Percentiles rank a stretch among this genome's conserved stretches.
These are phyloP conservation scores for Brassica nigra DNA, from an alignment of 345 rosid genomes.

Conservation along the genomic window DNA sequence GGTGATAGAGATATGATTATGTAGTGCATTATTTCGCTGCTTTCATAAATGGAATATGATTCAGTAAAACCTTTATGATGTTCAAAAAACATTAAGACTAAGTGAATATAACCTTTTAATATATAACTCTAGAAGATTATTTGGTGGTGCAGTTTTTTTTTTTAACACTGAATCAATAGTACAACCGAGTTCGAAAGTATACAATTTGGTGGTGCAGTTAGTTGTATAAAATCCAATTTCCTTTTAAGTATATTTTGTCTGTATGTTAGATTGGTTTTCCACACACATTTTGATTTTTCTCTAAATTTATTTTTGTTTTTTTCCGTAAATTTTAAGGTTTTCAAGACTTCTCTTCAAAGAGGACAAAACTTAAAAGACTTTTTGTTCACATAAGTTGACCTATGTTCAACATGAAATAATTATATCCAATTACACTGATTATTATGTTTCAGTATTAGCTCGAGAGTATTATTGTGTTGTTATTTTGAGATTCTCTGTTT, in stretches of 20 bases:
- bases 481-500: not conserved
- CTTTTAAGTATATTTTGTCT: not conserved
- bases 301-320: not conserved
- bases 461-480: not conserved
- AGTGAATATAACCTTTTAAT: not conserved
- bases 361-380: not conserved
- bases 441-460: not conserved
- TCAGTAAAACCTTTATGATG: not conserved
- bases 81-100: not conserved
- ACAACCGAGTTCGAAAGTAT: too few species aligned
- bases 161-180: too few species aligned
- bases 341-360: not conserved
- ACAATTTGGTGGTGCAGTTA: too few species aligned
- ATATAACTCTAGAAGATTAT: not conserved
- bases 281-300: not conserved
- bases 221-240: not conserved
- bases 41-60: too few species aligned
- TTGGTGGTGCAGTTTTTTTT: not conserved
- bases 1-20: too few species aligned
- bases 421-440: not conserved
- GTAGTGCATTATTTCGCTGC: too few species aligned
- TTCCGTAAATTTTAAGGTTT: not conserved
- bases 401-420: not conserved
- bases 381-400: constrained; percentile 1
- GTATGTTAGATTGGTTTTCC: not conserved